These are phyloP conservation scores for Graphilbum ipis-grandicollis DNA, from an alignment of 2,329 filamentous ascomycete genomes.

Conservation along the genomic window DNA sequence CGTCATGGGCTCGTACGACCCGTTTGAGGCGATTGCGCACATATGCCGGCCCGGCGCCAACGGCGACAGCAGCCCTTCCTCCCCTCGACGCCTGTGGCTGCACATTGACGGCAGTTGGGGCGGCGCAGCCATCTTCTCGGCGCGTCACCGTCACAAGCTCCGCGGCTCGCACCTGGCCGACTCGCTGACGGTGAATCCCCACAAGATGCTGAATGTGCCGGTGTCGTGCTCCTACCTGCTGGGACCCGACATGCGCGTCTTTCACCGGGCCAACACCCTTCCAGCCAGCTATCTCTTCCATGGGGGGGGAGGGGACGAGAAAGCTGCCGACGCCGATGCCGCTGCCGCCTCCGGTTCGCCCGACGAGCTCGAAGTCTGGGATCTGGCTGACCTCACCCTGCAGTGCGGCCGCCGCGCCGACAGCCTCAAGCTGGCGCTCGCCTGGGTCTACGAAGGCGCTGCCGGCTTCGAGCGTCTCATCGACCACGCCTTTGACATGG, in stretches of 20 bases:
- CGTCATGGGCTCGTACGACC: constrained; percentile 78
- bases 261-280: constrained; percentile 72
- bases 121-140: constrained; percentile 62
- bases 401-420: constrained; percentile 85
- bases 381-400: constrained; percentile 79
- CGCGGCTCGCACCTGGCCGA: constrained; percentile 57
- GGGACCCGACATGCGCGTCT: constrained; percentile 54
- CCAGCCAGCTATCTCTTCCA: constrained; percentile 79
- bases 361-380: constrained; percentile 48
- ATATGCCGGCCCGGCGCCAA: constrained; percentile 55
- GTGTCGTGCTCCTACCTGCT: constrained; percentile 84
- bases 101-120: constrained; percentile 92
- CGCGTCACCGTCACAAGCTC: constrained; percentile 45
- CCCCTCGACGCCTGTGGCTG: constrained; percentile 73
- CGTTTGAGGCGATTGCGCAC: constrained; percentile 49
- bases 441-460: constrained; percentile 79
- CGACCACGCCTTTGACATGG: constrained; percentile 55
- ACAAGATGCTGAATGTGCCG: constrained; percentile 93
- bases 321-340: constrained; percentile 66
- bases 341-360: constrained; percentile 9
- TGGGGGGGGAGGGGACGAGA: constrained; percentile 37
- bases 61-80: too few relatives aligned
- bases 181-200: constrained; percentile 76
- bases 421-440: constrained; percentile 68
- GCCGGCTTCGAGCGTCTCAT: constrained; percentile 53